Conservation (phyloP, 352 stramenopile genomes). For the Phytophthora agathidicida region DNA sequence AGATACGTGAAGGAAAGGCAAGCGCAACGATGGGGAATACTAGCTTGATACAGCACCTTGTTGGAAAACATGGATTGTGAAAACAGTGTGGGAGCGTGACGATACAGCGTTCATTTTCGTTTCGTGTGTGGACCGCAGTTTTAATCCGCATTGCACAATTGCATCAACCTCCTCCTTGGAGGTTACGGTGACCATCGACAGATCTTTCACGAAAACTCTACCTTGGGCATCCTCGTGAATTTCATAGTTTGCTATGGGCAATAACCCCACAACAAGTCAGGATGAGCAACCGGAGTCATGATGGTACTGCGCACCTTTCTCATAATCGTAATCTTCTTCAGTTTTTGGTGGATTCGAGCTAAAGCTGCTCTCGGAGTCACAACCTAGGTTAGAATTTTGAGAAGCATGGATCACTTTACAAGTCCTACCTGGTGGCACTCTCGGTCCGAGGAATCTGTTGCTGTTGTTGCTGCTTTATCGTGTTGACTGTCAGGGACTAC, state of each 20-base stretch:
- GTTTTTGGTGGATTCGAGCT: conserved; percentile 50
- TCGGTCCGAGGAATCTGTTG: conserved; percentile 75
- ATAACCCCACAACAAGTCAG: not conserved
- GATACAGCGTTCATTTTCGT: conserved; percentile 94
- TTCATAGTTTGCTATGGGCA: conserved; percentile 78
- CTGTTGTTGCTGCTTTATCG: conserved; percentile 23
- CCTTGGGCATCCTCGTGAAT: conserved; percentile 94
- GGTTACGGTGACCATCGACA: conserved; percentile 91
- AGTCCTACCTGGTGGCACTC: conserved; percentile 56
- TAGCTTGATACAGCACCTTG: conserved; percentile 45
- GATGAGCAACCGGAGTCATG: not conserved
- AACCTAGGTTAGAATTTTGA: not conserved
- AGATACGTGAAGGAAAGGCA: not conserved
- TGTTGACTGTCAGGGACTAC: conserved; percentile 4
- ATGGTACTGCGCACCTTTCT: conserved; percentile 53
- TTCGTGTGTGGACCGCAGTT: conserved; percentile 90
- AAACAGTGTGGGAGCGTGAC: conserved; percentile 88
- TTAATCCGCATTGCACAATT: conserved; percentile 87
- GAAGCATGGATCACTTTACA: not conserved
- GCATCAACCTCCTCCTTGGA: conserved; percentile 84
- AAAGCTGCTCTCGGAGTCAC: conserved; percentile 44
- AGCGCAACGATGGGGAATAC: not conserved
- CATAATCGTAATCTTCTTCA: conserved; percentile 86
- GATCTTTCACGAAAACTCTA: conserved; percentile 93
- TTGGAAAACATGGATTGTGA: conserved; percentile 88